Conservation (phyloP, 192 early-diverging fungal species). For the Dissophora ornata region DNA sequence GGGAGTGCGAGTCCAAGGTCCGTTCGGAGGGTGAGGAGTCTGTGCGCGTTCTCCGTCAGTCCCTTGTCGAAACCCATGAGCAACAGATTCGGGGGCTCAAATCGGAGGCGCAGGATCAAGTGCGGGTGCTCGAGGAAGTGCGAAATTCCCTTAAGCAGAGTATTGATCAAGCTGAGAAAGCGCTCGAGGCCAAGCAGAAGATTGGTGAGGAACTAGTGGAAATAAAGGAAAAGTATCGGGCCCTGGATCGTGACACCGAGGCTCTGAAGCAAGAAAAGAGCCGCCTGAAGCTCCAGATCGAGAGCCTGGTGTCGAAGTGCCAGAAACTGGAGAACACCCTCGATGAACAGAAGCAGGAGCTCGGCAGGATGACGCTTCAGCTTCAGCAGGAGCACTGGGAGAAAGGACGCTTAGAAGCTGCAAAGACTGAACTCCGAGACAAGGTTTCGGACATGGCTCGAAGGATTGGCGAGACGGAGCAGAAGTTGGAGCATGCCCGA, state of each 20-base stretch:
- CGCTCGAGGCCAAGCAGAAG: conserved; percentile 8
- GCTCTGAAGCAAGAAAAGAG: conserved; percentile 8
- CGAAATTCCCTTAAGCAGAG: conserved; percentile 9
- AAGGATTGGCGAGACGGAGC: conserved; percentile 43
- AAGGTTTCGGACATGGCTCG: conserved; percentile 35
- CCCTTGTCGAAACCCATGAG: conserved; percentile 26
- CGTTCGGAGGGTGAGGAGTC: conserved; percentile 14
- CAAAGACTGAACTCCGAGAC: conserved; percentile 23
- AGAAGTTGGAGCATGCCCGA: conserved; percentile 39
- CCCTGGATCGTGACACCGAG: neutral
- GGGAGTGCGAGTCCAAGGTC: conserved; percentile 6
- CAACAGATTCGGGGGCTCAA: conserved; percentile 13
- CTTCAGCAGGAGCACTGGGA: conserved; percentile 40
- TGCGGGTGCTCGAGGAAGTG: conserved; percentile 8
- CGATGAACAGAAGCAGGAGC: conserved; percentile 19
- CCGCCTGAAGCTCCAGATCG: conserved; percentile 10
- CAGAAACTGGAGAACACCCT: conserved; percentile 11
- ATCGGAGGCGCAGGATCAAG: conserved; percentile 16
- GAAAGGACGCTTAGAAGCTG: conserved; percentile 21
- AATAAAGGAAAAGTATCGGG: conserved; percentile 10
- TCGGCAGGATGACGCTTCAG: conserved; percentile 4
- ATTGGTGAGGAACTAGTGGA: conserved; percentile 14
- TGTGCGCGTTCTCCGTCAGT: neutral
- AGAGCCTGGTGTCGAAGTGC: neutral
- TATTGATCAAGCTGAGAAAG: conserved; percentile 6